Percentiles rank a stretch among this genome's conserved stretches.
phyloP scores from a whole-genome alignment of 108 stramenopile species.

The Seminavis robusta region DNA sequence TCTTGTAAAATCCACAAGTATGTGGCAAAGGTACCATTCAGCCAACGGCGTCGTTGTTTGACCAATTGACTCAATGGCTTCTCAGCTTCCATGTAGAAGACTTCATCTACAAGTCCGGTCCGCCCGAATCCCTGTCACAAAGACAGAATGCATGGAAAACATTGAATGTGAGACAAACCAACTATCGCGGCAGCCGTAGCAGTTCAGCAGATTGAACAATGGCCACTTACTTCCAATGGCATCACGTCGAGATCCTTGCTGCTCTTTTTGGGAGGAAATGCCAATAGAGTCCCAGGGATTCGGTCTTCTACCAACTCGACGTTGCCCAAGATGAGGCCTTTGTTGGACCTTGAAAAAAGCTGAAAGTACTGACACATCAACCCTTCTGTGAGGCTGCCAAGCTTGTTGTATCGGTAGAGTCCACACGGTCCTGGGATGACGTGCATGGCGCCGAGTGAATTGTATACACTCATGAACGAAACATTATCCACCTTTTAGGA shows the following conservation, averaged over 20 bases:
- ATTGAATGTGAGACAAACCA: too few species aligned
- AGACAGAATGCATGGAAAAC: too few species aligned
- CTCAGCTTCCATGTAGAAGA: neutral
- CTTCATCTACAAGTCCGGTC: too few species aligned
- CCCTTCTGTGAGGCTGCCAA: neutral
- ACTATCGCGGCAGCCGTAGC: too few species aligned
- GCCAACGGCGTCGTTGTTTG: slow-evolving; percentile 11
- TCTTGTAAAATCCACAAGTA: too few species aligned
- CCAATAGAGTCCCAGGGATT: slow-evolving; percentile 6
- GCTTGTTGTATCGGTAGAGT: neutral
- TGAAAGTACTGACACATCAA: neutral
- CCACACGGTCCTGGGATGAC: slow-evolving; percentile 8
- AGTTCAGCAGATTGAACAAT: too few species aligned
- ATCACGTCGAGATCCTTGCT: too few species aligned
- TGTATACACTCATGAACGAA: too few species aligned
- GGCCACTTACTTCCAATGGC: too few species aligned
- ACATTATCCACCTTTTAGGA: too few species aligned
- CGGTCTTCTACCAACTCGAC: slow-evolving; percentile 5
- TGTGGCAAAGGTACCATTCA: slow-evolving; percentile 6
- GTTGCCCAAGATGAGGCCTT: neutral
- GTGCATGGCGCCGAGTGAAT: neutral
- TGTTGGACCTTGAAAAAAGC: neutral
- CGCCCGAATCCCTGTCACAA: too few species aligned
- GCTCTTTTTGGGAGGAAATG: neutral
- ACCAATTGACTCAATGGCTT: slow-evolving; percentile 7